Conservation (phyloP, 345 rosid genomes). For the Theobroma cacao region DNA sequence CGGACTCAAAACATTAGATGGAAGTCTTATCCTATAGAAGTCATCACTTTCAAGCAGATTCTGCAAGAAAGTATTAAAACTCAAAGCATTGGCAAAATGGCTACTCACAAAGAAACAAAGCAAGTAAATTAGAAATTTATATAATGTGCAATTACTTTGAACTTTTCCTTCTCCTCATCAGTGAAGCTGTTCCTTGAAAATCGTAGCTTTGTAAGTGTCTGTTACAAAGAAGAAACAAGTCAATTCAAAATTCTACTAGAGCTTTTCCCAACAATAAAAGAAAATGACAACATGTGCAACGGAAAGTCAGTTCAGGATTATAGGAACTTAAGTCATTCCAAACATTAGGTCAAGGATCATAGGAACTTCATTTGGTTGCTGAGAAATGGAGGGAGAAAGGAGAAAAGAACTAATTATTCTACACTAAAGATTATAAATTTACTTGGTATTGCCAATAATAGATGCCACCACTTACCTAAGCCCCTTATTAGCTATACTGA, state of each 20-base stretch:
- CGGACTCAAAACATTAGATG: slow-evolving; percentile 77
- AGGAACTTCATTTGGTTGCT: background rate
- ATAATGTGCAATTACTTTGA: slow-evolving; percentile 44
- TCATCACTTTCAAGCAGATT: slow-evolving; percentile 72
- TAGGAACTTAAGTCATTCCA: background rate
- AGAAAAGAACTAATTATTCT: background rate
- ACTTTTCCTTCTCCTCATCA: slow-evolving; percentile 63
- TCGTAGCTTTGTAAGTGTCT: slow-evolving; percentile 92
- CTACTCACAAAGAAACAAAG: background rate
- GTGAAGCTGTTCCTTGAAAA: slow-evolving; percentile 69
- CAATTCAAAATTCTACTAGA: background rate
- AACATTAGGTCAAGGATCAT: background rate
- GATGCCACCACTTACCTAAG: background rate
- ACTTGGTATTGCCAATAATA: background rate
- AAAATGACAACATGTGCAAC: background rate
- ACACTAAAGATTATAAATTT: background rate
- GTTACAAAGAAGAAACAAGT: slow-evolving; percentile 13
- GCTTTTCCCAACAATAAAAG: background rate
- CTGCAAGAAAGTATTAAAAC: slow-evolving; percentile 35
- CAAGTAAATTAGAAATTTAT: background rate
- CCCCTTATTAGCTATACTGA: background rate
- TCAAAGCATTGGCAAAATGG: slow-evolving; percentile 11
- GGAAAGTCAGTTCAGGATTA: background rate
- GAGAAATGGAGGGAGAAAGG: background rate
- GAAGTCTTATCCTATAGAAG: slow-evolving; percentile 83